phyloP scores from a whole-genome alignment of 1,284 basidiomycete species.

The Leccinum solheimii region DNA sequence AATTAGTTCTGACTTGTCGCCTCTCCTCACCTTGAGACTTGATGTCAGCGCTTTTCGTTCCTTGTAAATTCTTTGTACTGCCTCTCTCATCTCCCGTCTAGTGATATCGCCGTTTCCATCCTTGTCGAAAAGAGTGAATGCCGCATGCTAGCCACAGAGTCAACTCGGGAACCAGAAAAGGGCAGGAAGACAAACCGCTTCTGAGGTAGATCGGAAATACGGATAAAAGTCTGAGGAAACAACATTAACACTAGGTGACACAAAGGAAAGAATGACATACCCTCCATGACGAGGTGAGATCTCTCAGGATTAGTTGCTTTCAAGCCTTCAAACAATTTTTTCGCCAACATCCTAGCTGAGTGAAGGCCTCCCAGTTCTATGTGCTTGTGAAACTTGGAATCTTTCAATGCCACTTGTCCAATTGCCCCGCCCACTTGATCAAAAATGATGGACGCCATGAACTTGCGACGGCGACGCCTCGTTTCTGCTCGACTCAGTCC shows the following conservation, averaged over 20 bases:
- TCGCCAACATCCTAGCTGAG: constrained; percentile 72
- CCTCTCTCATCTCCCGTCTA: constrained; percentile 82
- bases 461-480: constrained; percentile 48
- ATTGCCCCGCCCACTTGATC: constrained; percentile 71
- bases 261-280: constrained; percentile 35
- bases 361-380: constrained; percentile 58
- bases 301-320: constrained; percentile 61
- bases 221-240: constrained; percentile 62
- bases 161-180: not conserved
- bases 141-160: constrained; percentile 50
- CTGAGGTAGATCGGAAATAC: constrained; percentile 70
- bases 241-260: not conserved
- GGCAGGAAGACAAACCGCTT: constrained; percentile 55
- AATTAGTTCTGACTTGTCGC: not conserved
- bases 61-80: constrained; percentile 78
- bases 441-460: constrained; percentile 64
- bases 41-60: constrained; percentile 75
- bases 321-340: constrained; percentile 70
- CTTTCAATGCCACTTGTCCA: constrained; percentile 69
- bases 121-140: constrained; percentile 79
- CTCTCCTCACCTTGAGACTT: constrained; percentile 58
- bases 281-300: constrained; percentile 64
- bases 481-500: constrained; percentile 34
- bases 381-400: constrained; percentile 59
- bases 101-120: constrained; percentile 83